These are phyloP conservation scores for Ophioceras dolichostomum DNA, from an alignment of 2,329 filamentous ascomycete genomes.

Conservation along the genomic window DNA sequence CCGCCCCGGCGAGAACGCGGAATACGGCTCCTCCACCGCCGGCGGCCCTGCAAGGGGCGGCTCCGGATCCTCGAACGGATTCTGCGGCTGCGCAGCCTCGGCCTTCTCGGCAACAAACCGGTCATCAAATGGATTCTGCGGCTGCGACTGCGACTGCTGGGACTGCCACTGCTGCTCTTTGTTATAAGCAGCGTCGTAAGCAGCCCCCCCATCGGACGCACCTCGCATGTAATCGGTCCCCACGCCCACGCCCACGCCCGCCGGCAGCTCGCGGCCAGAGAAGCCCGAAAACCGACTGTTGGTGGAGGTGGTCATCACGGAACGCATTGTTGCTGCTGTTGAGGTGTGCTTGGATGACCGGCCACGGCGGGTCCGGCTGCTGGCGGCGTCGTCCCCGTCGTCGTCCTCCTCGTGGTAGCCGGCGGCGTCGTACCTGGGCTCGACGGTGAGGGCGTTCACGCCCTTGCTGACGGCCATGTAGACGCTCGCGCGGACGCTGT, in stretches of 20 bases:
- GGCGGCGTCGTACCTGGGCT: background rate
- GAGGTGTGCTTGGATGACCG: background rate
- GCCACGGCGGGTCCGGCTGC: background rate
- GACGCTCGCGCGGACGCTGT: background rate
- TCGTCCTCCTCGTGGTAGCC: background rate
- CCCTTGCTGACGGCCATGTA: background rate
- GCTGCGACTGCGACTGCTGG: too few relatives aligned
- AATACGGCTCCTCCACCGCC: constrained; percentile 11
- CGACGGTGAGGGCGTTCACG: background rate
- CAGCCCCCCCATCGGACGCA: too few relatives aligned
- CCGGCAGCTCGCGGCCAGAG: too few relatives aligned
- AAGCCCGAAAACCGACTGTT: too few relatives aligned
- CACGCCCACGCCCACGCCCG: too few relatives aligned
- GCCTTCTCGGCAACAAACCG: too few relatives aligned
- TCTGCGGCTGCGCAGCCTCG: background rate
- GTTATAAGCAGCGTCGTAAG: too few relatives aligned
- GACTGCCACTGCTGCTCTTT: too few relatives aligned
- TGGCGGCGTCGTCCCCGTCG: too few relatives aligned
- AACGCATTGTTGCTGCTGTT: background rate
- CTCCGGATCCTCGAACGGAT: too few relatives aligned
- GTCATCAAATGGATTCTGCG: constrained; percentile 1
- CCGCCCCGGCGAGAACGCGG: constrained; percentile 21
- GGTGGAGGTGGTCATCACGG: too few relatives aligned
- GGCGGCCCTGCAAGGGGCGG: background rate
- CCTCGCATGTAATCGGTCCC: too few relatives aligned